phyloP scores from a whole-genome alignment of 305 asterid species.

The Solanum hybrid region DNA sequence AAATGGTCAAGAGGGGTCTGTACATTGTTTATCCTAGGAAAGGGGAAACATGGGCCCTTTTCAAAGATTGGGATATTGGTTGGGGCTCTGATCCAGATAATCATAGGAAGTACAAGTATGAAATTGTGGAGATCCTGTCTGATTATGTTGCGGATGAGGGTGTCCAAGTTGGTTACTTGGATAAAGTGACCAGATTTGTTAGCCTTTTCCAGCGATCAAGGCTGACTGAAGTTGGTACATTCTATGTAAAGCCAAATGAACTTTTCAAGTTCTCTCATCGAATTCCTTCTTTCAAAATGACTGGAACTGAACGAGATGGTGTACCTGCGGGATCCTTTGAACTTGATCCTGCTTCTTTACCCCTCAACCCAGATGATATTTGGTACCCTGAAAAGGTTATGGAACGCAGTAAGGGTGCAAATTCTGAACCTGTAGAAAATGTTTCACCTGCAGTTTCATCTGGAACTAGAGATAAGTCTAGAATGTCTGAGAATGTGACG shows the following conservation, averaged over 20 bases:
- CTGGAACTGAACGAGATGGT: constrained; percentile 58
- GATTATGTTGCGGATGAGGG: constrained; percentile 40
- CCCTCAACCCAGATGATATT: constrained; percentile 33
- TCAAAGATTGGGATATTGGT: constrained; percentile 49
- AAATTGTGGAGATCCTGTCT: constrained; percentile 66
- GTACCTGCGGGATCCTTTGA: constrained; percentile 69
- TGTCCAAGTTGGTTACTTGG: constrained; percentile 42
- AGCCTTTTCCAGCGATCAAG: constrained; percentile 53
- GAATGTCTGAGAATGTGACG: background rate
- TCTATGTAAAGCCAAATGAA: constrained; percentile 33
- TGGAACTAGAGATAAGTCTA: background rate
- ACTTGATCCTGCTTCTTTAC: constrained; percentile 69
- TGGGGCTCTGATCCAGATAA: constrained; percentile 46
- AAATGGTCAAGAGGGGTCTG: constrained; percentile 33
- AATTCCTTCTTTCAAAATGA: constrained; percentile 56
- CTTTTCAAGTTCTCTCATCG: constrained; percentile 58
- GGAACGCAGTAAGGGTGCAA: constrained; percentile 5
- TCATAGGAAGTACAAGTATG: constrained; percentile 40
- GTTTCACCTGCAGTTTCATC: background rate
- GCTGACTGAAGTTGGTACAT: constrained; percentile 1
- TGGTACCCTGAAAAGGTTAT: constrained; percentile 26
- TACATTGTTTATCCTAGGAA: constrained; percentile 45
- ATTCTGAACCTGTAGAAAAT: constrained; percentile 4
- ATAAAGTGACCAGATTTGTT: constrained; percentile 52
- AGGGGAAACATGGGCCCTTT: constrained; percentile 83